phyloP scores from a whole-genome alignment of 2,329 filamentous ascomycete species.

The Ophiostoma sp. region DNA sequence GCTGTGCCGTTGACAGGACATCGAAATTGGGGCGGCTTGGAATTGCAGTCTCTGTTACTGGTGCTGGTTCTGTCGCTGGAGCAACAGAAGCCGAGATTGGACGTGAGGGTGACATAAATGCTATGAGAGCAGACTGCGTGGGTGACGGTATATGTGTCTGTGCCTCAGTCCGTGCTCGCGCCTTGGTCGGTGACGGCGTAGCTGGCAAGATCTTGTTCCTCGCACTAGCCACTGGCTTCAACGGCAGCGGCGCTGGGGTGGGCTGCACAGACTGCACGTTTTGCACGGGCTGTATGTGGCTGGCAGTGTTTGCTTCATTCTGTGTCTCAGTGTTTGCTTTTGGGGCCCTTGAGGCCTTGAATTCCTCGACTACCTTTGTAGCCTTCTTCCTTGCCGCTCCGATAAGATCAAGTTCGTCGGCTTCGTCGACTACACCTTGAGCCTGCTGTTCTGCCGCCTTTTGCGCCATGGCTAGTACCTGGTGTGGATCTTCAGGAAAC shows the following conservation, averaged over 20 bases:
- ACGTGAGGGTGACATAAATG: background rate
- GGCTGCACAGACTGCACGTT: background rate
- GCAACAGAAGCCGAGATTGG: background rate
- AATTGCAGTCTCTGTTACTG: background rate
- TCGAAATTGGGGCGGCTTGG: conserved; percentile 50
- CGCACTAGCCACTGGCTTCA: background rate
- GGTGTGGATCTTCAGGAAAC: conserved; percentile 28
- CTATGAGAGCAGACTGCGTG: background rate
- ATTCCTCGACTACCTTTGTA: background rate
- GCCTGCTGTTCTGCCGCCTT: conserved; percentile 24
- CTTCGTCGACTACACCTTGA: background rate
- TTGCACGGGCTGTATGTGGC: background rate
- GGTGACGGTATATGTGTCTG: background rate
- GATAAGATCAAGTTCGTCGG: background rate
- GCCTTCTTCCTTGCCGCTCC: background rate
- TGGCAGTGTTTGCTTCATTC: background rate
- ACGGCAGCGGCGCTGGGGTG: background rate
- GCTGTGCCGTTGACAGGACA: conserved; percentile 55
- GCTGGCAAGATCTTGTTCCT: background rate
- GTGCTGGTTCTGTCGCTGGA: background rate
- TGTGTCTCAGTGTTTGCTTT: background rate
- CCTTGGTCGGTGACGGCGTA: conserved; percentile 9
- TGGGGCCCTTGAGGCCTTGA: background rate
- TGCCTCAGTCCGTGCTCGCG: background rate
- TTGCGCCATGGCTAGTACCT: conserved; percentile 25